These are phyloP conservation scores for Vigna angularis DNA, from an alignment of 306 rosid genomes.

Conservation along the genomic window DNA sequence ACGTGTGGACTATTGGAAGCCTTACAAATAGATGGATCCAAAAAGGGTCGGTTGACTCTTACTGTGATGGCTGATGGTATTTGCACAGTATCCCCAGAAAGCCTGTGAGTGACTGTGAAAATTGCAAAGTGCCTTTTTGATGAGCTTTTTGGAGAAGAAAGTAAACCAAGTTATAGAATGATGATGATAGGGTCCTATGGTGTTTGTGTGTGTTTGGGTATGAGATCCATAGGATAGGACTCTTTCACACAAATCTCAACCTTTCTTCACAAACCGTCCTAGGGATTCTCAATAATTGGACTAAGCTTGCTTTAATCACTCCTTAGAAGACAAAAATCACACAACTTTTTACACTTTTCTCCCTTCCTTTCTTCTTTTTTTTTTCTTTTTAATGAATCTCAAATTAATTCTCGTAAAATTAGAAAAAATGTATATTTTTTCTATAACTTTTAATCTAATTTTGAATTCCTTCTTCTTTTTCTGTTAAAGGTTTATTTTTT, in stretches of 20 bases:
- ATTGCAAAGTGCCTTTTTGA: conserved; percentile 50
- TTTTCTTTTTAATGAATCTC: background rate
- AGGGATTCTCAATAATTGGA: conserved; percentile 35
- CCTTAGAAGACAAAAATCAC: background rate
- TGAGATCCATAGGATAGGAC: conserved; percentile 43
- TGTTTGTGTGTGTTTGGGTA: background rate
- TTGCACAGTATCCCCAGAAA: conserved; percentile 45
- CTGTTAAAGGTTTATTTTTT: too few relatives aligned
- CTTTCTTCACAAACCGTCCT: conserved; percentile 1
- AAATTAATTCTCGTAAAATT: too few relatives aligned
- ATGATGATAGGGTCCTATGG: conserved; percentile 16
- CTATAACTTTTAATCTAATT: too few relatives aligned
- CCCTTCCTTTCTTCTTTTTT: background rate
- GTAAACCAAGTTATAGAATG: conserved; percentile 40
- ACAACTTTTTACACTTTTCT: conserved; percentile 1
- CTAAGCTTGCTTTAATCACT: conserved; percentile 2
- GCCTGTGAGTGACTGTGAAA: conserved; percentile 57
- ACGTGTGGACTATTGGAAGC: conserved; percentile 90
- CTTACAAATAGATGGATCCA: conserved; percentile 86
- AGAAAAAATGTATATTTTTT: too few relatives aligned
- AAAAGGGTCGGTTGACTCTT: conserved; percentile 93
- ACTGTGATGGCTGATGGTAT: conserved; percentile 4
- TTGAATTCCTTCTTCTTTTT: too few relatives aligned
- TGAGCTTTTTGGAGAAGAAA: conserved; percentile 40
- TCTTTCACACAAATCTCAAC: background rate